Percentiles rank a stretch among this genome's conserved stretches.
Evolutionary conservation across 306 rosid genomes (phyloP).

Genomic region (Cicer judaicum): DNA sequence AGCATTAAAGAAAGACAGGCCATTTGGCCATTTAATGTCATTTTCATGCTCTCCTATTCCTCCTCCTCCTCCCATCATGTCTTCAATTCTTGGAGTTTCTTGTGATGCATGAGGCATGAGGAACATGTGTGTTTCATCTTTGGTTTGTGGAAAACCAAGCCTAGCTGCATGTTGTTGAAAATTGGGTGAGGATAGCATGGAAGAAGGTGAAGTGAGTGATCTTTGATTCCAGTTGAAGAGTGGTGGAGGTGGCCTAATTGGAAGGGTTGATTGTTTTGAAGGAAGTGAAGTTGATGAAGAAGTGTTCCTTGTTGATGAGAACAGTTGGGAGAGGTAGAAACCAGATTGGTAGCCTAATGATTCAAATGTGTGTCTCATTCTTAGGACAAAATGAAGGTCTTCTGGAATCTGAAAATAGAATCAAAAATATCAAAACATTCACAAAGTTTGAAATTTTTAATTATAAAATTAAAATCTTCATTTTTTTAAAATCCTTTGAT

Average conservation of each 20-base stretch:
- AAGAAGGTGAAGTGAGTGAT: constrained; percentile 63
- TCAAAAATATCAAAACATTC: constrained; percentile 29
- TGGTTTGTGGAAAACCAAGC: constrained; percentile 68
- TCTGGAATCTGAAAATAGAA: constrained; percentile 75
- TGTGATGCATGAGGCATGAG: constrained; percentile 73
- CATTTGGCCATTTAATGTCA: constrained; percentile 96
- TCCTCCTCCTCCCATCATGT: constrained; percentile 74
- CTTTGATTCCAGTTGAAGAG: constrained; percentile 87
- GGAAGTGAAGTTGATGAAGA: constrained; percentile 69
- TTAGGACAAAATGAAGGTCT: constrained; percentile 95
- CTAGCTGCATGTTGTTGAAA: constrained; percentile 65
- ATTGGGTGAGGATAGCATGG: constrained; percentile 77
- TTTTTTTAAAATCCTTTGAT: no score
- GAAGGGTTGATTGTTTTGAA: constrained; percentile 71
- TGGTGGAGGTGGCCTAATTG: constrained; percentile 79
- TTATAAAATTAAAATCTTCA: no score
- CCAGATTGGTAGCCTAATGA: constrained; percentile 97
- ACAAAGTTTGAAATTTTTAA: no score
- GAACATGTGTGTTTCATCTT: constrained; percentile 81
- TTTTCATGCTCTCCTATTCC: constrained; percentile 59
- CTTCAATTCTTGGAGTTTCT: constrained; percentile 70
- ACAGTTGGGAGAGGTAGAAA: constrained; percentile 88
- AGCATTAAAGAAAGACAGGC: constrained; percentile 85
- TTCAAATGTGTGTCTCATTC: constrained; percentile 99
- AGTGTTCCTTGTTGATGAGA: constrained; percentile 80